These are phyloP conservation scores for Penicillium angulare DNA, from an alignment of 495 filamentous ascomycete genomes.

Conservation along the genomic window DNA sequence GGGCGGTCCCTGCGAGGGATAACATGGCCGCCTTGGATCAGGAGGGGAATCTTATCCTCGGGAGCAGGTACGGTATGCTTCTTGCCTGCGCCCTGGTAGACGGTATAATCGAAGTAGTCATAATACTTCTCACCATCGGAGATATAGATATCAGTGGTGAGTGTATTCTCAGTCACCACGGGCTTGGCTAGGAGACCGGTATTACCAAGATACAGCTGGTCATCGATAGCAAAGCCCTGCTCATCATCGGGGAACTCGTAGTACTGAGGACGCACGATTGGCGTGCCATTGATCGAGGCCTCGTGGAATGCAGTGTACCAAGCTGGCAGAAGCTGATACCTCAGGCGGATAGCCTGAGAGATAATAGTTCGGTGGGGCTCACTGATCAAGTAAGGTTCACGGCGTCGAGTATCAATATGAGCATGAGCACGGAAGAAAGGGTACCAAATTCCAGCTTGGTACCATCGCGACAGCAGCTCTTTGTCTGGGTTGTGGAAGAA, in stretches of 20 bases:
- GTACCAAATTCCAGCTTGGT: slow-evolving; percentile 95
- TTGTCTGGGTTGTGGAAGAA: slow-evolving; percentile 97
- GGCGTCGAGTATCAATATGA: slow-evolving; percentile 90
- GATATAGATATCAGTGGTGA: slow-evolving; percentile 77
- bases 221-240: slow-evolving; percentile 79
- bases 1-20: slow-evolving; percentile 86
- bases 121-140: slow-evolving; percentile 87
- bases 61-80: slow-evolving; percentile 68
- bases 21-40: slow-evolving; percentile 92
- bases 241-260: slow-evolving; percentile 89
- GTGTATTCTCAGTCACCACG: slow-evolving; percentile 70
- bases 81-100: slow-evolving; percentile 67
- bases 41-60: slow-evolving; percentile 77
- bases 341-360: slow-evolving; percentile 78
- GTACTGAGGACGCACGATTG: slow-evolving; percentile 88
- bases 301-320: slow-evolving; percentile 98
- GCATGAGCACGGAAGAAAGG: slow-evolving; percentile 99
- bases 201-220: slow-evolving; percentile 86
- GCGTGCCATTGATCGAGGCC: slow-evolving; percentile 75
- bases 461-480: slow-evolving; percentile 91
- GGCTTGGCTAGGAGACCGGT: slow-evolving; percentile 89
- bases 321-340: slow-evolving; percentile 85
- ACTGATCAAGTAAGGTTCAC: slow-evolving; percentile 87
- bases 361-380: slow-evolving; percentile 86
- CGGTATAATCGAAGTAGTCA: slow-evolving; percentile 85